Evolutionary conservation across 1,139 yeast genomes (phyloP).

Genomic region (Yamadazyma jaroonii): DNA sequence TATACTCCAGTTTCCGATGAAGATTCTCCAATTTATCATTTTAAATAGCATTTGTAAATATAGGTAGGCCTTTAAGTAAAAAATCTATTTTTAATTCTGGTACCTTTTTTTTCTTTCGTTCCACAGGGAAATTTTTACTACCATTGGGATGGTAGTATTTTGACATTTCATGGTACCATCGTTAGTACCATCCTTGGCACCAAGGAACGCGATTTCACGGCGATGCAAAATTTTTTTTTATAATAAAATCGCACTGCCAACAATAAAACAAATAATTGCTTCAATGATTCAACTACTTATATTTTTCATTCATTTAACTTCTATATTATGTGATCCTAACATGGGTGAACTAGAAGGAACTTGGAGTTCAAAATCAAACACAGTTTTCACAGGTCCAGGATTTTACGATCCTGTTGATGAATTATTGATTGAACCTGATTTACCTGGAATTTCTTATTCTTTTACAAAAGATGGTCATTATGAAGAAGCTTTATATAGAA

Average conservation of each 20-base stretch:
- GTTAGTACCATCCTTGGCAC: too few species aligned
- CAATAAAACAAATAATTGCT: conserved; percentile 5
- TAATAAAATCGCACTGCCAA: conserved; percentile 10
- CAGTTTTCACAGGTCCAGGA: conserved; percentile 96
- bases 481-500: conserved; percentile 86
- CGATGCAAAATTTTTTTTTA: neutral
- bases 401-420: conserved; percentile 96
- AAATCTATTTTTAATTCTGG: neutral
- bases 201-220: neutral
- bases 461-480: conserved; percentile 88
- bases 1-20: conserved; percentile 36
- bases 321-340: conserved; percentile 21
- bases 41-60: conserved; percentile 6
- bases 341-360: conserved; percentile 69
- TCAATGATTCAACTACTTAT: conserved; percentile 2
- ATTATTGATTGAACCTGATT: conserved; percentile 86
- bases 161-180: too few species aligned
- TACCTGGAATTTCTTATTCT: conserved; percentile 91
- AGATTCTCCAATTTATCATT: conserved; percentile 22
- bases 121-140: too few species aligned
- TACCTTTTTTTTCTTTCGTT: neutral
- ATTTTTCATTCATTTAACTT: conserved; percentile 4
- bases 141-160: too few species aligned
- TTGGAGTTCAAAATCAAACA: conserved; percentile 90
- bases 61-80: neutral